Evolutionary conservation across 2,329 filamentous ascomycete genomes (phyloP).

Genomic region (Periconia sp.): DNA sequence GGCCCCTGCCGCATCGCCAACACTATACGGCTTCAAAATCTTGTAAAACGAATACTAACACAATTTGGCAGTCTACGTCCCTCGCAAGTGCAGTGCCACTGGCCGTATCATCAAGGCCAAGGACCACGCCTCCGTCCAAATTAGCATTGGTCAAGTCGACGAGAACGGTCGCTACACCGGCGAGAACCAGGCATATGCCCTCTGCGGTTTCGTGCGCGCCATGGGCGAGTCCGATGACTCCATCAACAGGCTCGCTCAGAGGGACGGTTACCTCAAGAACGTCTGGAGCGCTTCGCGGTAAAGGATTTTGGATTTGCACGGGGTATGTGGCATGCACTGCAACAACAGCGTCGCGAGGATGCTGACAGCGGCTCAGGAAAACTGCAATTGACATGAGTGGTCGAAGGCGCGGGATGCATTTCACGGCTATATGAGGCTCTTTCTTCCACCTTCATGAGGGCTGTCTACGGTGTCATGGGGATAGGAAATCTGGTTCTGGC

Average conservation of each 20-base stretch:
- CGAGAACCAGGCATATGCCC: constrained; percentile 96
- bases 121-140: constrained; percentile 98
- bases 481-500: constrained; percentile 28
- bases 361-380: constrained; percentile 21
- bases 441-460: constrained; percentile 27
- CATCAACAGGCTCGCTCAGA: constrained; percentile 92
- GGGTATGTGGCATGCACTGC: constrained; percentile 28
- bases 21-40: background rate
- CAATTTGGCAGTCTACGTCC: constrained; percentile 28
- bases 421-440: constrained; percentile 31
- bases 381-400: constrained; percentile 29
- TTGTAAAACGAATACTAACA: background rate
- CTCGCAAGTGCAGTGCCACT: constrained; percentile 28
- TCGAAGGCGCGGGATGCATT: constrained; percentile 28
- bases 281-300: constrained; percentile 81
- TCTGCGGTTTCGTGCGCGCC: constrained; percentile 95
- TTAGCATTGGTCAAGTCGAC: constrained; percentile 96
- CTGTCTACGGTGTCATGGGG: constrained; percentile 35
- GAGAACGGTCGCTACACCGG: constrained; percentile 88
- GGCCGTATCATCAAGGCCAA: constrained; percentile 82
- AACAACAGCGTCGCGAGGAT: background rate
- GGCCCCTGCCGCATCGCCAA: background rate
- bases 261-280: constrained; percentile 93
- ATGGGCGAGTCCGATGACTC: constrained; percentile 98
- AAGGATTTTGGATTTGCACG: constrained; percentile 22